Conservation (phyloP, 1,284 basidiomycete species). For the Thecaphora thlaspeos region DNA sequence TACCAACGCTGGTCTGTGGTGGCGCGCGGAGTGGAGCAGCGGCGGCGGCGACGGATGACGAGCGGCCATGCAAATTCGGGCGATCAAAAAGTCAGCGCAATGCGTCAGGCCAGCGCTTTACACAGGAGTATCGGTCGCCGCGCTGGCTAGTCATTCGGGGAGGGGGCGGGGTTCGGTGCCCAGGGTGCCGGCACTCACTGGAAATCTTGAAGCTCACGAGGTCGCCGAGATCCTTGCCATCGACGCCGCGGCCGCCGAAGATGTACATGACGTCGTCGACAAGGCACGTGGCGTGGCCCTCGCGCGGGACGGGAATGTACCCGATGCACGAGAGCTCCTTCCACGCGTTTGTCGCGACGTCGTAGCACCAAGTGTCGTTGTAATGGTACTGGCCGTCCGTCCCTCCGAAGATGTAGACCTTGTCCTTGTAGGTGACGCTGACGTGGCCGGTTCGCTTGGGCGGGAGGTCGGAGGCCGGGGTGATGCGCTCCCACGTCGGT, state of each 20-base stretch:
- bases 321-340: slow-evolving; percentile 93
- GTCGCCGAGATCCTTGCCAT: slow-evolving; percentile 93
- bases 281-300: slow-evolving; percentile 93
- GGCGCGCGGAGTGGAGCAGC: too few species aligned
- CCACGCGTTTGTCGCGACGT: slow-evolving; percentile 79
- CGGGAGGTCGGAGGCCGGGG: slow-evolving; percentile 69
- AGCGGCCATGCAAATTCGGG: too few species aligned
- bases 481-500: slow-evolving; percentile 69
- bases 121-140: too few species aligned
- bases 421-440: slow-evolving; percentile 79
- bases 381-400: slow-evolving; percentile 98
- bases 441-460: slow-evolving; percentile 90
- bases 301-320: slow-evolving; percentile 91
- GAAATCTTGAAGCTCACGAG: slow-evolving; percentile 92
- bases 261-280: slow-evolving; percentile 98
- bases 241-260: slow-evolving; percentile 94
- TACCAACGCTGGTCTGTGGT: slow-evolving; percentile 88
- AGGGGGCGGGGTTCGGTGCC: too few species aligned
- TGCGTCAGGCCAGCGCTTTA: too few species aligned
- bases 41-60: too few species aligned
- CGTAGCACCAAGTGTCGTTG: slow-evolving; percentile 98
- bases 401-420: slow-evolving; percentile 86
- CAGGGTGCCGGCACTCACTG: too few species aligned
- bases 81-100: too few species aligned
- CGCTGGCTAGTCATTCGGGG: too few species aligned